Conservation (phyloP, 495 filamentous ascomycete genomes). For the Entonaema liquescens region DNA sequence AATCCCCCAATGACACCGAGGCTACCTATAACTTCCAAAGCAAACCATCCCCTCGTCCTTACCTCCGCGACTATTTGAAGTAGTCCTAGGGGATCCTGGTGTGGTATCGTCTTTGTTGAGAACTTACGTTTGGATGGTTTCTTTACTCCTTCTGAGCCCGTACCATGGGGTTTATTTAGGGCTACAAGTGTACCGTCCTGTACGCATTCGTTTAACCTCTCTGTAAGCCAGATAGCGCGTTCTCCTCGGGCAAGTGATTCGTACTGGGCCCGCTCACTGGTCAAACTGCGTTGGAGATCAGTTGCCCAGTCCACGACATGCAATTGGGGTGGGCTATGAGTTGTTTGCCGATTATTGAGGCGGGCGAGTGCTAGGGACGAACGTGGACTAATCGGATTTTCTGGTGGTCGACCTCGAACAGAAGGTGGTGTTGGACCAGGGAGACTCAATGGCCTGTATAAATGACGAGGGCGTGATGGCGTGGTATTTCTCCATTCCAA, state of each 20-base stretch:
- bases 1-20: slow-evolving; percentile 78
- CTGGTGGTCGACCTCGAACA: slow-evolving; percentile 2
- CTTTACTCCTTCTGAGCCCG: slow-evolving; percentile 26
- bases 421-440: slow-evolving; percentile 16
- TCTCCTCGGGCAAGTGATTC: slow-evolving; percentile 75
- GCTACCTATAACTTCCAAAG: slow-evolving; percentile 80
- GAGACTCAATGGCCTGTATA: slow-evolving; percentile 41
- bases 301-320: slow-evolving; percentile 88
- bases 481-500: slow-evolving; percentile 66
- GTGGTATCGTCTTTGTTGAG: slow-evolving; percentile 50
- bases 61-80: slow-evolving; percentile 75
- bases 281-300: slow-evolving; percentile 83
- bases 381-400: background rate
- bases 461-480: slow-evolving; percentile 38
- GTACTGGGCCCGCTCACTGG: slow-evolving; percentile 82
- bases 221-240: slow-evolving; percentile 79
- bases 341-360: slow-evolving; percentile 73
- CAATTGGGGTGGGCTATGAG: slow-evolving; percentile 80
- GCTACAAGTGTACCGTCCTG: slow-evolving; percentile 73
- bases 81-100: slow-evolving; percentile 79
- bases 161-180: slow-evolving; percentile 23
- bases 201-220: slow-evolving; percentile 77
- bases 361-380: slow-evolving; percentile 74
- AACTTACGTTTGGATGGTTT: slow-evolving; percentile 21
- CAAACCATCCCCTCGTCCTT: slow-evolving; percentile 69